phyloP scores from a whole-genome alignment of 768 basidiomycete species.

The Tricholoma bakamatsutake region DNA sequence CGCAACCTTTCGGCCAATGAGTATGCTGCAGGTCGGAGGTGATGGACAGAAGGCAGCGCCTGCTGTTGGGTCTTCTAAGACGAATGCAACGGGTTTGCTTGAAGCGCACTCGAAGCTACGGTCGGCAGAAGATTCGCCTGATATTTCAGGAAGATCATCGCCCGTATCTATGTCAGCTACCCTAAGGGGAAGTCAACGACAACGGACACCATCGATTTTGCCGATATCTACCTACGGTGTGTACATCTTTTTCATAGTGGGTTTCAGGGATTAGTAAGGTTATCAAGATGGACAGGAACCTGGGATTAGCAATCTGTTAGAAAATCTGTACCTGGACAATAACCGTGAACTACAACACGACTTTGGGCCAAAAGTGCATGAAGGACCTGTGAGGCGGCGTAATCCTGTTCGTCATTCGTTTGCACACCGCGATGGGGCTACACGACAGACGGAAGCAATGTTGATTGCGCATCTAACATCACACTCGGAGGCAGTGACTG shows the following conservation, averaged over 20 bases:
- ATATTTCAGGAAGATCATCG: slow-evolving; percentile 73
- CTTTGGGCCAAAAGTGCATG: slow-evolving; percentile 84
- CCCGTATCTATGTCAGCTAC: slow-evolving; percentile 62
- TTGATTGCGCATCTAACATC: slow-evolving; percentile 82
- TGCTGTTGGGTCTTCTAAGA: slow-evolving; percentile 80
- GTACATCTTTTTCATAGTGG: slow-evolving; percentile 12
- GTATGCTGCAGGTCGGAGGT: slow-evolving; percentile 64
- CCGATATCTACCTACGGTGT: slow-evolving; percentile 72
- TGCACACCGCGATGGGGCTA: slow-evolving; percentile 54
- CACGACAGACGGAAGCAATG: slow-evolving; percentile 64
- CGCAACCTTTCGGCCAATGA: slow-evolving; percentile 47
- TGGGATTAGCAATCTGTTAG: slow-evolving; percentile 82
- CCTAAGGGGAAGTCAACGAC: slow-evolving; percentile 40
- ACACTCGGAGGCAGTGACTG: slow-evolving; percentile 75
- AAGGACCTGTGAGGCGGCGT: slow-evolving; percentile 74
- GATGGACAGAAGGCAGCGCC: slow-evolving; percentile 87
- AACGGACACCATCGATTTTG: slow-evolving; percentile 45
- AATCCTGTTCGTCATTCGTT: slow-evolving; percentile 67
- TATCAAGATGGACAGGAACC: slow-evolving; percentile 80
- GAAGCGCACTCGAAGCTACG: slow-evolving; percentile 69
- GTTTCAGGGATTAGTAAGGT: background rate
- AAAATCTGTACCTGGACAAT: slow-evolving; percentile 85
- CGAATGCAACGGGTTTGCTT: slow-evolving; percentile 76
- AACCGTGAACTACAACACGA: slow-evolving; percentile 82
- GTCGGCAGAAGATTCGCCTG: slow-evolving; percentile 54